These are phyloP conservation scores for Daldinia loculata DNA, from an alignment of 495 filamentous ascomycete genomes.

Conservation along the genomic window DNA sequence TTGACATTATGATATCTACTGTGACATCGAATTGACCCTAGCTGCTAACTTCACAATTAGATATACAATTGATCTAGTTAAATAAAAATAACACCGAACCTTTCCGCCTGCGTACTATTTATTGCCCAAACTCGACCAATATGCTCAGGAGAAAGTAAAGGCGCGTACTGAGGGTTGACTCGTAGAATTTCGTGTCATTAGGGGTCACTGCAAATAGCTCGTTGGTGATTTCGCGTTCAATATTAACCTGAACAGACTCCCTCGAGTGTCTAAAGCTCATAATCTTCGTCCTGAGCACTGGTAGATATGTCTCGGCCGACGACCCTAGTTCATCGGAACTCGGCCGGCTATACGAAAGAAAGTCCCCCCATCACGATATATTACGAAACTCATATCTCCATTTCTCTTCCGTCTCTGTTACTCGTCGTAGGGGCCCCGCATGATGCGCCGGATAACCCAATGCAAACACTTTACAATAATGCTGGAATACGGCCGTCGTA, in stretches of 20 bases:
- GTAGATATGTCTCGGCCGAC: conserved; percentile 3
- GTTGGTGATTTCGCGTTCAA: background rate
- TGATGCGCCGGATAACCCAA: conserved; percentile 13
- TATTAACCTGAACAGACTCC: conserved; percentile 28
- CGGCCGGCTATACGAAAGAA: conserved; percentile 15
- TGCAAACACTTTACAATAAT: conserved; percentile 37
- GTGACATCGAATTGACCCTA: background rate
- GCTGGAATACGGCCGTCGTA: conserved; percentile 27
- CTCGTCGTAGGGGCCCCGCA: conserved; percentile 22
- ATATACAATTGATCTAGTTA: background rate
- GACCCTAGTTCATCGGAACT: conserved; percentile 8
- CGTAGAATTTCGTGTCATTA: background rate
- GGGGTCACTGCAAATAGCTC: background rate
- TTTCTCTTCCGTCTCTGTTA: conserved; percentile 18
- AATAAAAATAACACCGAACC: background rate
- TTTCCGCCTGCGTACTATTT: background rate
- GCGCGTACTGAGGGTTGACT: background rate
- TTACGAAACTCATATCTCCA: conserved; percentile 24
- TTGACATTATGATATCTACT: background rate
- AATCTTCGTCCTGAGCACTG: conserved; percentile 18
- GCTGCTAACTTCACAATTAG: background rate
- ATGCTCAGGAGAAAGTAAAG: background rate
- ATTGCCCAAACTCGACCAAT: background rate
- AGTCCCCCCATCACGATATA: conserved; percentile 14
- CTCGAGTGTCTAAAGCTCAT: conserved; percentile 24